Evolutionary conservation across 2,329 filamentous ascomycete genomes (phyloP).

Genomic region (Coniochaeta prunicola): DNA sequence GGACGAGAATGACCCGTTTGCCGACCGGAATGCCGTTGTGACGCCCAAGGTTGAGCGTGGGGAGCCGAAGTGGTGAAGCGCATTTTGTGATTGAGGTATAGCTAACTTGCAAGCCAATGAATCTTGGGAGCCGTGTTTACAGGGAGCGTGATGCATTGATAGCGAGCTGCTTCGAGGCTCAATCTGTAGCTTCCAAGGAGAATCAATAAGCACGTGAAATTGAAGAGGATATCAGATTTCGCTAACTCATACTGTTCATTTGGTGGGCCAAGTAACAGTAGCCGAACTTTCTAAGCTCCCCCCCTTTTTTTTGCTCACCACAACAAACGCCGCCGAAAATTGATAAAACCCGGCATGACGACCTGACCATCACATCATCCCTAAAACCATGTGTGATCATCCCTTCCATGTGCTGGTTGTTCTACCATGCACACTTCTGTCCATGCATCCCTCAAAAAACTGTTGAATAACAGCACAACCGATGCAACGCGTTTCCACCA

Average conservation of each 20-base stretch:
- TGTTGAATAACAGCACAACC: neutral
- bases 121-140: too few species aligned
- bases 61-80: constrained; percentile 25
- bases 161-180: too few species aligned
- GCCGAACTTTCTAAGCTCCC: neutral
- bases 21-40: constrained; percentile 65
- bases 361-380: neutral
- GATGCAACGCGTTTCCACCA: neutral
- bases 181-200: too few species aligned
- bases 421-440: neutral
- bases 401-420: neutral
- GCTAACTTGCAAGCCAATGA: too few species aligned
- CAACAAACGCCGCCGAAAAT: neutral
- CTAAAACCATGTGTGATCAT: neutral
- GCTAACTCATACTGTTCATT: neutral
- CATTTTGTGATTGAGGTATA: neutral
- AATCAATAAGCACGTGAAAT: neutral
- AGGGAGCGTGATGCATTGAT: too few species aligned
- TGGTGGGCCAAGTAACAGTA: neutral
- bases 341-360: neutral
- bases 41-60: constrained; percentile 30
- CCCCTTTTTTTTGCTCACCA: neutral
- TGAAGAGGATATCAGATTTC: neutral
- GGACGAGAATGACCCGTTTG: constrained; percentile 84
- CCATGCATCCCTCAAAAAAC: neutral